phyloP scores from a whole-genome alignment of 164 flowering plant species.

The Vitis amurensis region DNA sequence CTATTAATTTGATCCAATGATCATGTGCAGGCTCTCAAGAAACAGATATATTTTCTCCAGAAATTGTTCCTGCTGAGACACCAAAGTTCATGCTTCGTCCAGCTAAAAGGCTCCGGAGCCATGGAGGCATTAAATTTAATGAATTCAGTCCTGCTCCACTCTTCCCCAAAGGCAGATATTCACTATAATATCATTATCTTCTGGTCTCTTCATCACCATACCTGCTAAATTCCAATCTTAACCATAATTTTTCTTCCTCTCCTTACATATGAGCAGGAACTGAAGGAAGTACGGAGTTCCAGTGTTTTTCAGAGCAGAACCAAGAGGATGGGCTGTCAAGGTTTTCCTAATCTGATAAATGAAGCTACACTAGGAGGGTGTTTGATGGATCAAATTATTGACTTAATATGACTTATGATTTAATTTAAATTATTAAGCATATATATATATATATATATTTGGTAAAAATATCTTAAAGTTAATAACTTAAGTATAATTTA shows the following conservation, averaged over 20 bases:
- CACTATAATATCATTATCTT: slow-evolving; percentile 2
- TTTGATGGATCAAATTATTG: too few relatives aligned
- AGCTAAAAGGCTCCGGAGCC: slow-evolving; percentile 33
- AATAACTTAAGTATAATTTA: too few relatives aligned
- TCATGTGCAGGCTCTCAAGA: slow-evolving; percentile 31
- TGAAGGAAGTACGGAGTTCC: slow-evolving; percentile 31
- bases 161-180: slow-evolving; percentile 34
- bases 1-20: slow-evolving; percentile 3
- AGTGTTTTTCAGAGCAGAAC: slow-evolving; percentile 32
- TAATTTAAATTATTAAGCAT: too few relatives aligned
- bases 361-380: not conserved
- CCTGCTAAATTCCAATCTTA: not conserved
- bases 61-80: slow-evolving; percentile 15
- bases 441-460: too few relatives aligned
- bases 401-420: too few relatives aligned
- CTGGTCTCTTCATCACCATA: not conserved
- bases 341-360: slow-evolving; percentile 29
- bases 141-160: slow-evolving; percentile 27
- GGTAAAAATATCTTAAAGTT: too few relatives aligned
- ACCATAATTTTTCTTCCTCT: slow-evolving; percentile 1
- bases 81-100: slow-evolving; percentile 25
- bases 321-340: slow-evolving; percentile 60
- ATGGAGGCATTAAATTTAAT: slow-evolving; percentile 16
- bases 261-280: slow-evolving; percentile 31
- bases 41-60: slow-evolving; percentile 27